phyloP scores from a whole-genome alignment of 164 flowering plant genomes.

The Tetracentron sinense region DNA sequence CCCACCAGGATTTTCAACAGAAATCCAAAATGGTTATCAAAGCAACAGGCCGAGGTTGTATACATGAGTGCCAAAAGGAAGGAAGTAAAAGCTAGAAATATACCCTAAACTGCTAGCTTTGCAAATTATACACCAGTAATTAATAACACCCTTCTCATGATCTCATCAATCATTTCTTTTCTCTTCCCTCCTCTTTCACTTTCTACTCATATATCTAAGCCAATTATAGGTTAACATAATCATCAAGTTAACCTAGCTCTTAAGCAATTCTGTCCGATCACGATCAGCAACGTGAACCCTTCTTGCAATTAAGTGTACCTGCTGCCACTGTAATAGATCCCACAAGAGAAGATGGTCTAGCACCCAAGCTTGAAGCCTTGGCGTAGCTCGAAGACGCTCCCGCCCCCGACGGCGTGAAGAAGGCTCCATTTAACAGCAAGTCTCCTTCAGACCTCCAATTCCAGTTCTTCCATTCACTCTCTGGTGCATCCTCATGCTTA shows the following conservation, averaged over 20 bases:
- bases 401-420: slow-evolving; percentile 58
- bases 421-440: slow-evolving; percentile 66
- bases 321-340: slow-evolving; percentile 43
- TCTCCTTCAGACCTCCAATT: slow-evolving; percentile 85
- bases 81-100: not conserved
- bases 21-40: slow-evolving; percentile 1
- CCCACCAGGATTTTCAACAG: not conserved
- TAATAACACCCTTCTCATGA: not conserved
- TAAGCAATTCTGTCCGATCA: not conserved
- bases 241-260: too few relatives aligned
- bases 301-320: slow-evolving; percentile 60
- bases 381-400: slow-evolving; percentile 64
- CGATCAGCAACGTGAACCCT: slow-evolving; percentile 46
- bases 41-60: slow-evolving; percentile 19
- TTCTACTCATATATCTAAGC: not conserved
- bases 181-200: not conserved
- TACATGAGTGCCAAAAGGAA: not conserved
- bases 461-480: slow-evolving; percentile 61
- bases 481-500: slow-evolving; percentile 53
- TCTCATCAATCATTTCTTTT: not conserved
- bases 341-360: slow-evolving; percentile 55
- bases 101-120: not conserved
- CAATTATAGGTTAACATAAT: too few relatives aligned
- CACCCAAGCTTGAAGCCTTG: slow-evolving; percentile 64
- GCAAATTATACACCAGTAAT: not conserved